These are phyloP conservation scores for Quercus glauca DNA, from an alignment of 306 rosid species.

Conservation along the genomic window DNA sequence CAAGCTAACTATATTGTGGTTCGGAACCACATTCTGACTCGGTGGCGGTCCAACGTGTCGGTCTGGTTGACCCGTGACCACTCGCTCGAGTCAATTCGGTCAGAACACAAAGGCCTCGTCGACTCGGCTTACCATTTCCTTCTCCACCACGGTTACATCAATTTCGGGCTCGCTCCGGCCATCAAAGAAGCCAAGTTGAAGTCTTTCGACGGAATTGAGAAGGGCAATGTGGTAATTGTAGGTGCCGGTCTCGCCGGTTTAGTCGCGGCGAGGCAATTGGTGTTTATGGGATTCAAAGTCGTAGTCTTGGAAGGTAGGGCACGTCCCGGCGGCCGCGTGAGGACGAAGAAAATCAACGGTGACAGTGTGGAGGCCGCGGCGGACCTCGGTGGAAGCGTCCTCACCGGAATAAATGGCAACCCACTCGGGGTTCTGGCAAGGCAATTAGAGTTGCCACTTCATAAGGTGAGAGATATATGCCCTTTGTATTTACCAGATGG, in stretches of 20 bases:
- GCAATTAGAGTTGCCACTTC: constrained; percentile 80
- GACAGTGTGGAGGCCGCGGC: constrained; percentile 70
- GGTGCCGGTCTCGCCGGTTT: constrained; percentile 91
- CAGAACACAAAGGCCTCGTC: constrained; percentile 68
- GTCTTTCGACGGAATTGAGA: constrained; percentile 49
- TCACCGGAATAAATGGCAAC: constrained; percentile 86
- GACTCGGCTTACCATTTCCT: constrained; percentile 66
- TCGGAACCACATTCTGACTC: constrained; percentile 71
- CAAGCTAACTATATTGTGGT: constrained; percentile 76
- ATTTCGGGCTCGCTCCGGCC: constrained; percentile 71
- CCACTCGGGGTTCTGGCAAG: constrained; percentile 90
- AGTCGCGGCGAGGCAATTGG: constrained; percentile 80
- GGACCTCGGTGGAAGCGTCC: constrained; percentile 92
- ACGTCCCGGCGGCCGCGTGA: constrained; percentile 88
- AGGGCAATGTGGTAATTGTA: constrained; percentile 65
- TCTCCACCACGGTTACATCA: constrained; percentile 76
- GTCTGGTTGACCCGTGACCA: constrained; percentile 66
- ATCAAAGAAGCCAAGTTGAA: constrained; percentile 53
- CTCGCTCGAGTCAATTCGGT: constrained; percentile 61
- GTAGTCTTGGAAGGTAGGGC: constrained; percentile 75
- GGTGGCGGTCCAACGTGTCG: constrained; percentile 73
- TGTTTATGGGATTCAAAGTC: constrained; percentile 80
- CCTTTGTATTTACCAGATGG: constrained; percentile 91
- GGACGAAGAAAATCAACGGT: constrained; percentile 67
- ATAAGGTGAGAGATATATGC: constrained; percentile 88